Conservation (phyloP, 2,329 filamentous ascomycete genomes). For the Septoria petroselini region DNA sequence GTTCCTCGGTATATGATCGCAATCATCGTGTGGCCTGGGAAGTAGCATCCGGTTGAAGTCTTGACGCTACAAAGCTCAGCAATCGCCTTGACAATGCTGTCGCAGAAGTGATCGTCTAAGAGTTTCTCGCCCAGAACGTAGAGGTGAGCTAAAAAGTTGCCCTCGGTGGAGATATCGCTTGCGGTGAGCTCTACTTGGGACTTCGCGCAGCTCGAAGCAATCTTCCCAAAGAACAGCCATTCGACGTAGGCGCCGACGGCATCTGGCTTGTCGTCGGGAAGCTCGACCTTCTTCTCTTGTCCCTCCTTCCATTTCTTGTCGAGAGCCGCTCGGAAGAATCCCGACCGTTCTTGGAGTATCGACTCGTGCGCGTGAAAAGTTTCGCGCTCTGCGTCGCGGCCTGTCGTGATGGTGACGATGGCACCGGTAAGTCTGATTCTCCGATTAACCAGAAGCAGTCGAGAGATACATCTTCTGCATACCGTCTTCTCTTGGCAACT, state of each 20-base stretch:
- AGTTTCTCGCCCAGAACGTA: conserved; percentile 13
- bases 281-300: not conserved
- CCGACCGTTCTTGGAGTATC: not conserved
- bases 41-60: too few relatives aligned
- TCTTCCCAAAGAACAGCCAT: conserved; percentile 2
- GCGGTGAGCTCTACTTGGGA: not conserved
- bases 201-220: not conserved
- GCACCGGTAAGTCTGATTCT: not conserved
- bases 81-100: not conserved
- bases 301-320: conserved; percentile 8
- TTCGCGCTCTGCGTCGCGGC: not conserved
- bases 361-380: conserved; percentile 5
- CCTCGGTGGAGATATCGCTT: not conserved
- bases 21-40: not conserved
- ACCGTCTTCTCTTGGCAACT: too few relatives aligned
- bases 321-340: conserved; percentile 7
- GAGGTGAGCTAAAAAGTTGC: not conserved
- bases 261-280: conserved; percentile 5
- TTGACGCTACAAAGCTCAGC: not conserved
- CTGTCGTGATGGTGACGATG: conserved; percentile 3
- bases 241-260: not conserved
- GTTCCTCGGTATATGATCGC: not conserved
- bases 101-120: conserved; percentile 3
- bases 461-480: too few relatives aligned
- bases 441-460: too few relatives aligned